Conservation (phyloP, 164 flowering plant genomes). For the Umbellularia californica region DNA sequence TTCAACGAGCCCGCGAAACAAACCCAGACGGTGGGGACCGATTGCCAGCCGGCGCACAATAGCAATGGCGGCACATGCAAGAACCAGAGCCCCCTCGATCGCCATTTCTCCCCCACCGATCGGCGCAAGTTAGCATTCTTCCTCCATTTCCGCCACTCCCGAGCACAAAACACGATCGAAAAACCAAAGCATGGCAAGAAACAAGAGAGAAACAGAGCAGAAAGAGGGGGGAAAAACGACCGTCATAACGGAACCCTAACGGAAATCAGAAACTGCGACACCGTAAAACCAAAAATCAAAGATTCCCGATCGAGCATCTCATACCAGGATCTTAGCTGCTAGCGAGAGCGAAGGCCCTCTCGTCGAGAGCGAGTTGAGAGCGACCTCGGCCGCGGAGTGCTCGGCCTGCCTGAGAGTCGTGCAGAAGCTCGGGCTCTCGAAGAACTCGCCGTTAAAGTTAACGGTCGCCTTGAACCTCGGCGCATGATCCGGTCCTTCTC, state of each 20-base stretch:
- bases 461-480: slow-evolving; percentile 91
- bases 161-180: background rate
- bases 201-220: background rate
- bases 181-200: background rate
- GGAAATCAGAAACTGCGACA: background rate
- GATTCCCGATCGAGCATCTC: slow-evolving; percentile 6
- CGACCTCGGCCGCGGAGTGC: slow-evolving; percentile 97
- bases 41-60: too few species aligned
- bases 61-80: background rate
- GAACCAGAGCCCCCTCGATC: background rate
- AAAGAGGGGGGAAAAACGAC: too few species aligned
- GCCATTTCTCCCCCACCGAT: background rate
- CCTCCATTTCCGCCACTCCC: background rate
- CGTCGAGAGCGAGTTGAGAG: slow-evolving; percentile 67
- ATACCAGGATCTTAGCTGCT: slow-evolving; percentile 82
- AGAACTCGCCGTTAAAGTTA: slow-evolving; percentile 85
- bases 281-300: too few species aligned
- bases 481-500: slow-evolving; percentile 99
- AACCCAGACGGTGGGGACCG: too few species aligned
- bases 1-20: too few species aligned
- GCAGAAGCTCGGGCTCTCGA: slow-evolving; percentile 77
- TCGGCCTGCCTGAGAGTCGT: slow-evolving; percentile 93
- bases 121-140: background rate
- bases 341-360: slow-evolving; percentile 83
- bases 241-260: slow-evolving; percentile 7